Evolutionary conservation across 2,329 filamentous ascomycete genomes (phyloP).

Genomic region (Eutypa lata): DNA sequence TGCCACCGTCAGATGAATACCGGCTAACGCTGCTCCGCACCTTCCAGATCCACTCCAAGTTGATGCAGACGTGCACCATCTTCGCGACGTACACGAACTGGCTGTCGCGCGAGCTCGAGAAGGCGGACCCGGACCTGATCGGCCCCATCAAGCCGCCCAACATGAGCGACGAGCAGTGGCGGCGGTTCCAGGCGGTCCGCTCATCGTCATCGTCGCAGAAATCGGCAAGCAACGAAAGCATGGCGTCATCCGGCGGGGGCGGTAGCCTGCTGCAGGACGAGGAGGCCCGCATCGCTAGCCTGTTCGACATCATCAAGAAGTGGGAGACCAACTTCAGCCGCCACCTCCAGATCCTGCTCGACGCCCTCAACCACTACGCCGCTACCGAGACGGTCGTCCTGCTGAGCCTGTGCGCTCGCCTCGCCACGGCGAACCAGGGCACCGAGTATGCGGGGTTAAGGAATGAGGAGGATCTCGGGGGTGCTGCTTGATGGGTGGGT

Average conservation of each 20-base stretch:
- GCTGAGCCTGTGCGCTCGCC: slow-evolving; percentile 76
- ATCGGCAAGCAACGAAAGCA: slow-evolving; percentile 22
- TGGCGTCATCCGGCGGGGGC: slow-evolving; percentile 35
- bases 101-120: slow-evolving; percentile 79
- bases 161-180: slow-evolving; percentile 62
- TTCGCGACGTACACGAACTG: slow-evolving; percentile 89
- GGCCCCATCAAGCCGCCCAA: slow-evolving; percentile 52
- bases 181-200: slow-evolving; percentile 51
- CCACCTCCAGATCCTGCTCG: slow-evolving; percentile 89
- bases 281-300: slow-evolving; percentile 61
- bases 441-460: slow-evolving; percentile 60
- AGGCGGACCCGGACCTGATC: slow-evolving; percentile 75
- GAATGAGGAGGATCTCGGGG: slow-evolving; percentile 50
- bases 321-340: slow-evolving; percentile 92
- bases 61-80: slow-evolving; percentile 93
- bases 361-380: slow-evolving; percentile 94
- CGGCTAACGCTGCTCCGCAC: slow-evolving; percentile 16
- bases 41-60: slow-evolving; percentile 85
- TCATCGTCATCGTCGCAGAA: too few relatives aligned
- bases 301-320: slow-evolving; percentile 83
- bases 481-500: neutral
- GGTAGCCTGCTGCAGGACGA: slow-evolving; percentile 36
- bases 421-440: slow-evolving; percentile 80
- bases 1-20: slow-evolving; percentile 6
- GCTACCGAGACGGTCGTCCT: slow-evolving; percentile 96